Conservation (phyloP, 495 filamentous ascomycete genomes). For the Penicillium tannophilum region DNA sequence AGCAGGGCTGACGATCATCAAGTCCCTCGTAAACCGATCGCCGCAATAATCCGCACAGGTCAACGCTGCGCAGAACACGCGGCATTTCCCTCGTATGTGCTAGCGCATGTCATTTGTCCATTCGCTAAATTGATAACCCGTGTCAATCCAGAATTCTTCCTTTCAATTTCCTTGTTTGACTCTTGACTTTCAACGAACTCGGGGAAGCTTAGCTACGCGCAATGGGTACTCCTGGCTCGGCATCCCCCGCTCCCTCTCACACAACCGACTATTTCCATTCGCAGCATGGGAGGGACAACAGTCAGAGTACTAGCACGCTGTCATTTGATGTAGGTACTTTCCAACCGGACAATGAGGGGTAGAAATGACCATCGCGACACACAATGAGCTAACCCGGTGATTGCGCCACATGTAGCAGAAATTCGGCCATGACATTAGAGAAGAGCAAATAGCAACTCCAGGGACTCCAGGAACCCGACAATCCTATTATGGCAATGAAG, state of each 20-base stretch:
- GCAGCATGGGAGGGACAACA: neutral
- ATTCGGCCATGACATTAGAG: neutral
- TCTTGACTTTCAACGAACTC: neutral
- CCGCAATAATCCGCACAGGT: neutral
- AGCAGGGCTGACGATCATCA: neutral
- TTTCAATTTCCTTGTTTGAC: neutral
- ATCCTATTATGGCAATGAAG: neutral
- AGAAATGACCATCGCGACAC: neutral
- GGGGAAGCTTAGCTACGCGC: neutral
- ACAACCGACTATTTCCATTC: neutral
- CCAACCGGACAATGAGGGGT: neutral
- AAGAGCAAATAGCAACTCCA: neutral
- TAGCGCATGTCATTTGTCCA: conserved; percentile 1
- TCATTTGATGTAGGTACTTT: conserved; percentile 1
- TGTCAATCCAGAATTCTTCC: neutral
- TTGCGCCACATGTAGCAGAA: neutral
- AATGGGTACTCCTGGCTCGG: conserved; percentile 8
- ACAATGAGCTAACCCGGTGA: neutral
- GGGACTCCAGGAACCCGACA: neutral
- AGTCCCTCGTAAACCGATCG: conserved; percentile 1
- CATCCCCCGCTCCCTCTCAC: neutral
- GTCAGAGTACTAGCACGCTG: neutral
- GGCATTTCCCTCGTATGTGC: conserved; percentile 6
- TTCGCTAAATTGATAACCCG: conserved; percentile 3
- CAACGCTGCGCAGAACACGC: conserved; percentile 1